phyloP scores from a whole-genome alignment of 495 filamentous ascomycete genomes.

The Aspergillus nanangensis region DNA sequence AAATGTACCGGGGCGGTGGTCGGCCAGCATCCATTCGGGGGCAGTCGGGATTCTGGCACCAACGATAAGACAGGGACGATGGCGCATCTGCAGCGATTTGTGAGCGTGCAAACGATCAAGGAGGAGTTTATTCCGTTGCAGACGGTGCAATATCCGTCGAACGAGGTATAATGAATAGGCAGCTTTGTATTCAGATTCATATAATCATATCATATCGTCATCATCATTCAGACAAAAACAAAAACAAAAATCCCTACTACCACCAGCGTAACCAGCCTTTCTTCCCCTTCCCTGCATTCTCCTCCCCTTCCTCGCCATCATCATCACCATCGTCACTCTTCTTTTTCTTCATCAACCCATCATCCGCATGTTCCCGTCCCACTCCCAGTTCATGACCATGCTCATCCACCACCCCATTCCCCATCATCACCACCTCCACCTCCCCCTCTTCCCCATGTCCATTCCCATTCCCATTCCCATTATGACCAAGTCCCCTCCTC shows the following conservation, averaged over 20 bases:
- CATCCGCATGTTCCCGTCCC: not conserved
- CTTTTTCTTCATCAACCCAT: not conserved
- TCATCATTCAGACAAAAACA: too few relatives aligned
- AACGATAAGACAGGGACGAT: slow-evolving; percentile 77
- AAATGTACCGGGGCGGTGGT: slow-evolving; percentile 80
- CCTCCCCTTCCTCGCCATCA: slow-evolving; percentile 3
- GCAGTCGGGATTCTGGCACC: slow-evolving; percentile 68
- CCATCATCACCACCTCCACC: not conserved
- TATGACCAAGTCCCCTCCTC: slow-evolving; percentile 1
- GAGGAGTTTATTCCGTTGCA: slow-evolving; percentile 63
- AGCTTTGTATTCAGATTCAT: not conserved
- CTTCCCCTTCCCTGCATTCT: slow-evolving; percentile 10
- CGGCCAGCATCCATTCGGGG: slow-evolving; percentile 80
- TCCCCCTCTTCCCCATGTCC: slow-evolving; percentile 9
- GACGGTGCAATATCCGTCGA: slow-evolving; percentile 66
- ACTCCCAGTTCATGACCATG: slow-evolving; percentile 12
- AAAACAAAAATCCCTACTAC: too few relatives aligned
- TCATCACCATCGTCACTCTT: slow-evolving; percentile 7
- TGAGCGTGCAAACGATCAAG: slow-evolving; percentile 71
- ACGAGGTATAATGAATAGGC: slow-evolving; percentile 27
- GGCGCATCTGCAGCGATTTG: slow-evolving; percentile 62
- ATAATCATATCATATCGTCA: not conserved
- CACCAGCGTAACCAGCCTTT: slow-evolving; percentile 34
- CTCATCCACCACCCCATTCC: not conserved
- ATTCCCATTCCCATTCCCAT: slow-evolving; percentile 7